phyloP scores from a whole-genome alignment of 2,329 filamentous ascomycete genomes.

The Pochonia chlamydosporia region DNA sequence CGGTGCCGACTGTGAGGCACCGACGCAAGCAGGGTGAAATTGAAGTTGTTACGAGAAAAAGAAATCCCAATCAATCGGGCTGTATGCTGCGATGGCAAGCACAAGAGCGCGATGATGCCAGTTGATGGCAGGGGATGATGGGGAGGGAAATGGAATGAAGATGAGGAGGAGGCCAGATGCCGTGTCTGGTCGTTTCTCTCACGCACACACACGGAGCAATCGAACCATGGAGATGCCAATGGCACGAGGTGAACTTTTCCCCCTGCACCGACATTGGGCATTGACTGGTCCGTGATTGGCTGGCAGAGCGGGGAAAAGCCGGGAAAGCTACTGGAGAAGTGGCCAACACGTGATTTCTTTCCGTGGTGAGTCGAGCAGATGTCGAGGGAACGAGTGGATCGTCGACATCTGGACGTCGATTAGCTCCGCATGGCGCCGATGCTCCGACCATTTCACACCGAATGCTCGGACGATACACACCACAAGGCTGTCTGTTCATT shows the following conservation, averaged over 20 bases:
- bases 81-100: conserved; percentile 3
- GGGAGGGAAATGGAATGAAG: not conserved
- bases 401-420: not conserved
- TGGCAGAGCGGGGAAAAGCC: conserved; percentile 21
- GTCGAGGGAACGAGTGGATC: not conserved
- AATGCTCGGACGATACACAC: too few species aligned
- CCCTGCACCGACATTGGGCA: conserved; percentile 3
- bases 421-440: not conserved
- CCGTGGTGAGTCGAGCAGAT: not conserved
- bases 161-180: conserved; percentile 1
- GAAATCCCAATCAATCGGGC: conserved; percentile 6
- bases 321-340: not conserved
- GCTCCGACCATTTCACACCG: too few species aligned
- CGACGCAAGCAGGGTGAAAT: not conserved
- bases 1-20: conserved; percentile 8
- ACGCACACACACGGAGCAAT: conserved; percentile 6
- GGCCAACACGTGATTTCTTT: conserved; percentile 7
- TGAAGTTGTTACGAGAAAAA: not conserved
- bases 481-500: too few species aligned
- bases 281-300: conserved; percentile 22
- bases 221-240: conserved; percentile 14
- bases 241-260: conserved; percentile 15
- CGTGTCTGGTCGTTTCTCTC: conserved; percentile 12
- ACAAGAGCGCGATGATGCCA: conserved; percentile 4
- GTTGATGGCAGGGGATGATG: not conserved